Percentiles rank a stretch among this genome's conserved stretches.
These are phyloP conservation scores for Neurospora cerealis DNA, from an alignment of 495 filamentous ascomycete species.

Conservation along the genomic window DNA sequence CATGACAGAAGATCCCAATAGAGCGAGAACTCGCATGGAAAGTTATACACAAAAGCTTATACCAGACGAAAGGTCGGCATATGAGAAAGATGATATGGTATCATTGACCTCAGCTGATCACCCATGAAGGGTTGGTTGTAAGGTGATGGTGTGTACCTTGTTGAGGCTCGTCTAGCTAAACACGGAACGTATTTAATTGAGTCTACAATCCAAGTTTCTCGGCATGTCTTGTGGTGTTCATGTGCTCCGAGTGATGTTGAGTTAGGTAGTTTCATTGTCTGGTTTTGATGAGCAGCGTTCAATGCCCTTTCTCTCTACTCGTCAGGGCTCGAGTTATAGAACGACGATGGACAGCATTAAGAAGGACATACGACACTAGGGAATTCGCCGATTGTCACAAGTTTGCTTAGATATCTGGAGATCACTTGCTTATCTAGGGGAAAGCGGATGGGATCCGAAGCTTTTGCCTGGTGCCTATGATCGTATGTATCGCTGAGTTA, in stretches of 20 bases:
- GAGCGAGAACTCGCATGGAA: neutral
- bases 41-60: neutral
- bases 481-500: neutral
- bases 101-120: neutral
- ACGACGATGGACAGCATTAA: neutral
- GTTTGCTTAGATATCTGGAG: neutral
- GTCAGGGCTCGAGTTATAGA: neutral
- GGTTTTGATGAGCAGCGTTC: neutral
- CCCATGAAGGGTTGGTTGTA: neutral
- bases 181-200: neutral
- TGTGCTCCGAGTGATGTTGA: neutral
- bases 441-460: neutral
- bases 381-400: neutral
- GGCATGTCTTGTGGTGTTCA: neutral
- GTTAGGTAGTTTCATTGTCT: neutral
- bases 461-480: neutral
- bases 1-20: neutral
- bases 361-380: neutral
- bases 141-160: neutral
- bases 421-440: neutral
- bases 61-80: neutral
- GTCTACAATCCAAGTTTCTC: neutral
- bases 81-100: neutral
- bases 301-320: too few relatives aligned
- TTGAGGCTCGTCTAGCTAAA: neutral